These are phyloP conservation scores for Sophora flavescens DNA, from an alignment of 306 rosid species.

Conservation along the genomic window DNA sequence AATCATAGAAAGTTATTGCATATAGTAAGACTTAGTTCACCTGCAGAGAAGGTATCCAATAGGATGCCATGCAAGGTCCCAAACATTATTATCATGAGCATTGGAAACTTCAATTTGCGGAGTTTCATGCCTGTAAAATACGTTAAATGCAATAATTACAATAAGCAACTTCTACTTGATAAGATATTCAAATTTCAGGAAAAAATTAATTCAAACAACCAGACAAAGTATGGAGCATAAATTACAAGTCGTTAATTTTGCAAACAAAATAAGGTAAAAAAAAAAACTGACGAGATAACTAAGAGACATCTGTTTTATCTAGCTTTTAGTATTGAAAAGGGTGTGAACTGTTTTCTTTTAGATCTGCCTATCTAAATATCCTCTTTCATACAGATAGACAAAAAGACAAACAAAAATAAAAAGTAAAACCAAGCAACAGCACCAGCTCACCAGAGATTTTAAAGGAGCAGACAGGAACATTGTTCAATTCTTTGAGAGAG, in stretches of 20 bases:
- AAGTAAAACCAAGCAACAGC: neutral
- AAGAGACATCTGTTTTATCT: conserved; percentile 20
- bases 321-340: neutral
- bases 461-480: conserved; percentile 23
- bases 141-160: conserved; percentile 39
- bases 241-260: conserved; percentile 27
- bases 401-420: neutral
- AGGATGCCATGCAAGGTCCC: conserved; percentile 99
- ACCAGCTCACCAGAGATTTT: neutral
- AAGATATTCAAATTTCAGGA: conserved; percentile 30
- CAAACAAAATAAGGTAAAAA: neutral
- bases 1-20: conserved; percentile 17
- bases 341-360: conserved; percentile 19
- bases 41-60: conserved; percentile 99
- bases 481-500: conserved; percentile 27
- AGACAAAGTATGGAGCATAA: neutral
- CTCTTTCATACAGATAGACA: conserved; percentile 21
- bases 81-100: conserved; percentile 94
- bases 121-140: conserved; percentile 82
- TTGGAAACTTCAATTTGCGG: conserved; percentile 90
- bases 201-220: neutral
- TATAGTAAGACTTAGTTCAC: conserved; percentile 51
- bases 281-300: conserved; percentile 5
- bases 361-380: conserved; percentile 24
- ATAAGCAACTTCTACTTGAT: conserved; percentile 31